Percentiles rank a stretch among this genome's conserved stretches.
Conservation (phyloP, 2,329 filamentous ascomycete genomes). For the Sarocladium strictum region DNA sequence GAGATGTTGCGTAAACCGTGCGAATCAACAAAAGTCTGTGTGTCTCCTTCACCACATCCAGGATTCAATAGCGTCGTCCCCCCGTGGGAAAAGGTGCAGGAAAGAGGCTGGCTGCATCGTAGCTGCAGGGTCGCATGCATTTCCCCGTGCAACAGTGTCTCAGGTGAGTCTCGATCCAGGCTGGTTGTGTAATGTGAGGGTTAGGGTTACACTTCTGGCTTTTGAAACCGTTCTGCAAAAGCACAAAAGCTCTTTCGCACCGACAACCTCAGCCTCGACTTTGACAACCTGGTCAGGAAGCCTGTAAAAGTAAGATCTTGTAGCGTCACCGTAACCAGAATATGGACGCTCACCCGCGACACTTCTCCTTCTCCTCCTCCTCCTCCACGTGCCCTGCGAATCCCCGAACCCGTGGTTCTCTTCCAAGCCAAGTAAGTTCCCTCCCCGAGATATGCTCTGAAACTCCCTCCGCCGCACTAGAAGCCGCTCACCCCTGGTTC, state of each 20-base stretch:
- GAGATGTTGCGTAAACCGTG: no score
- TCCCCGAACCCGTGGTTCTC: not conserved
- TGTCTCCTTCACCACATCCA: no score
- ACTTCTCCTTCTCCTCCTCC: not conserved
- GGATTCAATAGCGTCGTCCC: no score
- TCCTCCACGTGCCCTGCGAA: conserved; percentile 2
- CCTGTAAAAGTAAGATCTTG: no score
- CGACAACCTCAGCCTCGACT: not conserved
- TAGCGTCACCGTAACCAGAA: not conserved
- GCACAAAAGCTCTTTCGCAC: not conserved
- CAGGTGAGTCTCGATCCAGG: conserved; percentile 9
- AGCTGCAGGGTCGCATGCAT: not conserved
- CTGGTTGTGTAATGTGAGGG: not conserved
- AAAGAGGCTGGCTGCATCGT: not conserved
- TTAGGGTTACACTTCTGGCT: not conserved
- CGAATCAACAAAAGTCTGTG: no score
- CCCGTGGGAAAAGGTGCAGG: no score
- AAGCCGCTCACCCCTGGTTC: not conserved
- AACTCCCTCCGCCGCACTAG: conserved; percentile 2
- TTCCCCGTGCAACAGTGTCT: not conserved
- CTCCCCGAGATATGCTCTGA: not conserved
- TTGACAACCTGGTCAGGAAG: no score
- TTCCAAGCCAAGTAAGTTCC: not conserved
- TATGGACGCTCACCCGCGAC: conserved; percentile 3
- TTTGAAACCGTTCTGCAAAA: no score